Evolutionary conservation across 192 early-diverging fungal genomes (phyloP).

Genomic region (Kappamyces sp.): DNA sequence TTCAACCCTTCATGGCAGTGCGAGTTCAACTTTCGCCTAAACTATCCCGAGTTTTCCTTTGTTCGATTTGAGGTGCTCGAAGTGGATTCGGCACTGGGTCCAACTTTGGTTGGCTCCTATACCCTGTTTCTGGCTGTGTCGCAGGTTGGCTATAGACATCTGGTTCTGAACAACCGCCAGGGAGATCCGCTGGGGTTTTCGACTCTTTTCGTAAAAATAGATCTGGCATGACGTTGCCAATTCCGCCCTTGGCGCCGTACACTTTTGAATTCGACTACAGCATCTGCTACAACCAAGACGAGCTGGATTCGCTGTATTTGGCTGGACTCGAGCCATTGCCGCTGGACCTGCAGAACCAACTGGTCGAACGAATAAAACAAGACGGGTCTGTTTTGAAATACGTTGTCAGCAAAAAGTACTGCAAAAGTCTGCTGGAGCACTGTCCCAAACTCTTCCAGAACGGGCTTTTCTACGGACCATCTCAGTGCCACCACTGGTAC

Average conservation of each 20-base stretch:
- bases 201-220: slow-evolving; percentile 46
- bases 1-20: slow-evolving; percentile 53
- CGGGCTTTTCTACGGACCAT: too few relatives aligned
- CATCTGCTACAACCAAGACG: neutral
- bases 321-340: neutral
- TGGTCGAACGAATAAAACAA: slow-evolving; percentile 1
- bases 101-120: slow-evolving; percentile 37
- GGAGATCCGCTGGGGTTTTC: slow-evolving; percentile 62
- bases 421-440: too few relatives aligned
- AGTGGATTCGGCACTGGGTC: slow-evolving; percentile 22
- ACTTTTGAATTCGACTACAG: neutral
- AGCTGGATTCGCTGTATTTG: neutral
- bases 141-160: slow-evolving; percentile 57
- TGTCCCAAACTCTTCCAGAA: too few relatives aligned
- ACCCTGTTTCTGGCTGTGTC: slow-evolving; percentile 12
- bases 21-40: slow-evolving; percentile 33
- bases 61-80: slow-evolving; percentile 36
- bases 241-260: neutral
- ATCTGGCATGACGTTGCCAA: neutral
- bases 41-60: slow-evolving; percentile 36
- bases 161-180: slow-evolving; percentile 53
- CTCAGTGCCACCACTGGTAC: too few relatives aligned
- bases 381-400: neutral
- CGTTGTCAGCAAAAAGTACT: too few relatives aligned
- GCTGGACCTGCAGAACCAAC: neutral